Evolutionary conservation across 371 early-diverging fungal genomes (phyloP), one percentile per base, ranked within the genome.

Genomic region (Mucor lusitanicus): DNA sequence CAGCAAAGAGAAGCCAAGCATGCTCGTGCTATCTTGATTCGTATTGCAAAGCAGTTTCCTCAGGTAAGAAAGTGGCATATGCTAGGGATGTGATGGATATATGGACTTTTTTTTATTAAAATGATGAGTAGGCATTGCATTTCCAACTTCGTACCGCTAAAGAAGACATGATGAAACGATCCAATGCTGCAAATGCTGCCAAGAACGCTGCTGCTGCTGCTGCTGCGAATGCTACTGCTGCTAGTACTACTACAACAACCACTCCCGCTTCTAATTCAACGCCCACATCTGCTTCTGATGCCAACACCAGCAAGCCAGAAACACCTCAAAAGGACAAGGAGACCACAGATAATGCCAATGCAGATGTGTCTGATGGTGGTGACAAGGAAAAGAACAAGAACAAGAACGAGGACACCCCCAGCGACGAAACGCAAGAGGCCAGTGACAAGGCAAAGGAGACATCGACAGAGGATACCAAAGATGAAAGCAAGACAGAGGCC

Each of bases 1-100:
- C 85, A 90, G 3, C 91, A 92, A 68, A 88, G 88, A 61, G 96
- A 96, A 71, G 90, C 93, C 6, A 79, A 83, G 57, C 92, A 92
- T 79, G 92, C 95, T 1, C 87, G 90, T 50, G 83, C 83, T 23
- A 92, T 98, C 42, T 76, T 99, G 65, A 85, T 92, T 69, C 91
- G 92, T 70, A 95, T 99, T 67, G 99, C 99, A 15, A 97, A 98
- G 77, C 84, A 87, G 32, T 97, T 88, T 76, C 99, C 99, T 27
- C 99, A 99, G 85, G 92, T 90, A 75, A 61, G 42, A 28, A 30
- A 30, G 6, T 3, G 2, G 30, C 65, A 61, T 60, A 5, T n/a
- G 0, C n/a, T n/a, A n/a, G 15, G 15, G 13, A 58, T 19, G 17
- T 63, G 69, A 28, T 44, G 6, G 8, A n/a, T 19, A 44, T 7